Percentiles rank a stretch among this genome's conserved stretches.
phyloP scores from a whole-genome alignment of 73 alveolate genomes.

The Symbiodinium pilosum region DNA sequence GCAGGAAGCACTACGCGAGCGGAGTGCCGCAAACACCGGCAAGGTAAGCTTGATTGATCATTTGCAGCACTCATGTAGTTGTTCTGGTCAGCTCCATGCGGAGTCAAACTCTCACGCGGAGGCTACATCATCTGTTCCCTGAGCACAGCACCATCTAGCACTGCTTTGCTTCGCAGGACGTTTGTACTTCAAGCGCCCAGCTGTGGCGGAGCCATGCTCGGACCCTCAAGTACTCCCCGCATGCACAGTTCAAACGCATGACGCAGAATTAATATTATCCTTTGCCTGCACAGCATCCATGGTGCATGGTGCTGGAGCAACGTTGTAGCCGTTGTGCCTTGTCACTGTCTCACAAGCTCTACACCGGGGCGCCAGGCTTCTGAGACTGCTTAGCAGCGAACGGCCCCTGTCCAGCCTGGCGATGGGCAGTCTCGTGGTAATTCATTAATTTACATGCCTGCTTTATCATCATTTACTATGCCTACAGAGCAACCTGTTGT shows the following conservation, averaged over 20 bases:
- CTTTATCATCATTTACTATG: no score
- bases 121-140: constrained; percentile 92
- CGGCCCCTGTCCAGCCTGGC: constrained; percentile 7
- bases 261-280: no score
- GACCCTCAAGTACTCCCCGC: constrained; percentile 28
- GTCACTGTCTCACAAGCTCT: neutral
- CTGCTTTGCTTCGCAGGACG: neutral
- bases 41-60: neutral
- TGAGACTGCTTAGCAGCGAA: neutral
- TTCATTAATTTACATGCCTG: no score
- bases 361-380: no score
- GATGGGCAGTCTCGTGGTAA: no score
- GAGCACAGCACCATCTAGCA: neutral
- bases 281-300: constrained; percentile 64
- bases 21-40: neutral
- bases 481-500: no score
- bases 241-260: no score
- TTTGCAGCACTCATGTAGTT: no score
- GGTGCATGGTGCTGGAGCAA: constrained; percentile 48
- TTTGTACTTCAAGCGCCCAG: neutral
- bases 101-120: neutral
- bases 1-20: neutral
- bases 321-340: neutral
- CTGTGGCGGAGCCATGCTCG: constrained; percentile 73
- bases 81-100: no score